phyloP scores from a whole-genome alignment of 2,329 filamentous ascomycete species.

The Mycocentrospora acerina region DNA sequence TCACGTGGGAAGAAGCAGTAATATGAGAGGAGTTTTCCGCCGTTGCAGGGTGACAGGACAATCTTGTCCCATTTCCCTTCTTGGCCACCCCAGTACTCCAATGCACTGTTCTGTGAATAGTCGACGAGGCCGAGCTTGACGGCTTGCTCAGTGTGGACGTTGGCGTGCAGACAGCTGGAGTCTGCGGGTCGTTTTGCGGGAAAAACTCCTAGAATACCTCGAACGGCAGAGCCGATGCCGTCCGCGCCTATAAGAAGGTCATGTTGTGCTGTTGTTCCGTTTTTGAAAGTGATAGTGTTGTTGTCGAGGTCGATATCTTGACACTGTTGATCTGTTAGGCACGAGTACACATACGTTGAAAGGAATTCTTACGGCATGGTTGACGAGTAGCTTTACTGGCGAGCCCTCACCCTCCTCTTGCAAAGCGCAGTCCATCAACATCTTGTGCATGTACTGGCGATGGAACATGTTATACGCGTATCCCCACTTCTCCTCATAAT shows the following conservation, averaged over 20 bases:
- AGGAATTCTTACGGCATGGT: constrained; percentile 47
- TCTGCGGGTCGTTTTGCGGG: constrained; percentile 62
- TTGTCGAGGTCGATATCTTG: constrained; percentile 54
- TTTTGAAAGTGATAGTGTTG: constrained; percentile 44
- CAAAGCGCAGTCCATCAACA: constrained; percentile 63
- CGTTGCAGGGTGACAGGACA: constrained; percentile 68
- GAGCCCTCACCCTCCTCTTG: constrained; percentile 54
- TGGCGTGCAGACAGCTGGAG: constrained; percentile 65
- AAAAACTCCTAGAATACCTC: constrained; percentile 62
- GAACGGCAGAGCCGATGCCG: constrained; percentile 67
- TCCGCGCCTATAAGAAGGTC: constrained; percentile 66
- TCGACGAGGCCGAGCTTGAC: constrained; percentile 62
- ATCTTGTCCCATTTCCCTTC: constrained; percentile 67
- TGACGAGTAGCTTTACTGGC: constrained; percentile 57
- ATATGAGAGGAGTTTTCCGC: constrained; percentile 65
- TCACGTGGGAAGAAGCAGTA: constrained; percentile 69
- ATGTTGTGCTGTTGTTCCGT: constrained; percentile 54
- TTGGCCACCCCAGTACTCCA: constrained; percentile 72
- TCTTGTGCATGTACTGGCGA: constrained; percentile 67
- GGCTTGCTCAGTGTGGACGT: constrained; percentile 63
- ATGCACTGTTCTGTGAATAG: constrained; percentile 60
- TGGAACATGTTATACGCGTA: constrained; percentile 69
- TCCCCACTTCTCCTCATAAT: constrained; percentile 67
- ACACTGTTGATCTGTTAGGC: constrained; percentile 34
- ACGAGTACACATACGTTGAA: too few relatives aligned